phyloP scores from a whole-genome alignment of 1,284 basidiomycete genomes.

The Heterobasidion occidentale region DNA sequence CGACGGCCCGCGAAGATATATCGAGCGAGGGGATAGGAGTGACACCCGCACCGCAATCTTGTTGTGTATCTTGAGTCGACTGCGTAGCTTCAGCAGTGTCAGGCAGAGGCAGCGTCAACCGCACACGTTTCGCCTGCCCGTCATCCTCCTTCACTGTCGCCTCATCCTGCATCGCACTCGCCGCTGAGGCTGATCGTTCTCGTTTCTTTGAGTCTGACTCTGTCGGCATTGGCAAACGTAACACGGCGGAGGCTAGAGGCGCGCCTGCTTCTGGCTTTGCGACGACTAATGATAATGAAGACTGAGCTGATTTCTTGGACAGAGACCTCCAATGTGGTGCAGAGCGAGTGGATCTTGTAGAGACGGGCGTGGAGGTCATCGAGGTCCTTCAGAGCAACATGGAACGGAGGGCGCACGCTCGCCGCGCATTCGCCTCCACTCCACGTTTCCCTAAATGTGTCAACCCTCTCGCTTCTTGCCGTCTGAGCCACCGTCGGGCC shows the following conservation, averaged over 20 bases:
- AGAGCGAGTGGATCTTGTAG: slow-evolving; percentile 1
- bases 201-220: slow-evolving; percentile 4
- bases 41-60: background rate
- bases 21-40: background rate
- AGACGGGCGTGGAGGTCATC: slow-evolving; percentile 10
- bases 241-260: slow-evolving; percentile 7
- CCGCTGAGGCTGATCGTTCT: background rate
- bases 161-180: background rate
- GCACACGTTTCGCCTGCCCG: background rate
- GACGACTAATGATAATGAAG: slow-evolving; percentile 11
- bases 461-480: background rate
- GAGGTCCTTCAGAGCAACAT: background rate
- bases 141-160: background rate
- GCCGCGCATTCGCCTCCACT: background rate
- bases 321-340: slow-evolving; percentile 7
- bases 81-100: background rate
- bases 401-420: background rate
- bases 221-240: slow-evolving; percentile 4
- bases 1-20: background rate
- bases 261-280: slow-evolving; percentile 7
- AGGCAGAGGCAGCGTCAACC: background rate
- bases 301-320: slow-evolving; percentile 7
- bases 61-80: background rate
- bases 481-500: too few species aligned
- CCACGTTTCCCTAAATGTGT: background rate